Evolutionary conservation across 2,329 filamentous ascomycete genomes (phyloP), one percentile per base, ranked within the genome.

Genomic region (Aspergillus hortae): DNA sequence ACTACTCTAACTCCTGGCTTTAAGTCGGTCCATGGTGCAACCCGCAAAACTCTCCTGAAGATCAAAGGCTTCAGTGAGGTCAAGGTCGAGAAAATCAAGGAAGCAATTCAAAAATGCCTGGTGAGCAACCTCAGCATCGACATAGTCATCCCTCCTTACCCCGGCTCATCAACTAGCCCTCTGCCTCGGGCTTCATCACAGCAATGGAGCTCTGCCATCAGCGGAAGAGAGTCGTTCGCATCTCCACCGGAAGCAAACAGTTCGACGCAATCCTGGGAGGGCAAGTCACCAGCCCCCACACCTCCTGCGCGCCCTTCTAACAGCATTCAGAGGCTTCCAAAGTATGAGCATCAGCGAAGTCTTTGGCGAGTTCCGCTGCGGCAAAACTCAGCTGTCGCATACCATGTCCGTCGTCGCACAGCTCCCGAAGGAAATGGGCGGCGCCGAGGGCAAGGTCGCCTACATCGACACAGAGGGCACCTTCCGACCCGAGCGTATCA

Each of bases 81-180:
- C 62, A 88, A 88, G 67, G 85, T 87, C 4, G 85, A 88, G 57
- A 88, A 87, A 67, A 78, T 88, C 64, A 87, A 86, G 63, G 85
- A 88, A 59, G 85, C 85, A 45, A 78, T 84, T 49, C 75, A 77
- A 43, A 86, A 86, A 66, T 83, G 80, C 53, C 71, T 80, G 66
- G 81, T 83, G 67, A 49, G 69, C 4, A 36, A 46, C 32, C 40
- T 9, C 21, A 11, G 11, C 3, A 40, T 23, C 9, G 14, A 23
- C 12, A 14, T 19, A 21, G 25, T 21, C 17, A 11, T n/a, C 35
- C 15, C 12, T 5, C 30, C 5, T 14, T n/a, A 40, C 23, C n/a
- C 12, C 49, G 14, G 42, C 38, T 53, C 25, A 51, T 47, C n/a
- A 42, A 30, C 35, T 17, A 86, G 82, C 82, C 83, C 15, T 74